These are phyloP conservation scores for Strobilomyces echinocephalus DNA, from an alignment of 768 basidiomycete species.

Conservation along the genomic window DNA sequence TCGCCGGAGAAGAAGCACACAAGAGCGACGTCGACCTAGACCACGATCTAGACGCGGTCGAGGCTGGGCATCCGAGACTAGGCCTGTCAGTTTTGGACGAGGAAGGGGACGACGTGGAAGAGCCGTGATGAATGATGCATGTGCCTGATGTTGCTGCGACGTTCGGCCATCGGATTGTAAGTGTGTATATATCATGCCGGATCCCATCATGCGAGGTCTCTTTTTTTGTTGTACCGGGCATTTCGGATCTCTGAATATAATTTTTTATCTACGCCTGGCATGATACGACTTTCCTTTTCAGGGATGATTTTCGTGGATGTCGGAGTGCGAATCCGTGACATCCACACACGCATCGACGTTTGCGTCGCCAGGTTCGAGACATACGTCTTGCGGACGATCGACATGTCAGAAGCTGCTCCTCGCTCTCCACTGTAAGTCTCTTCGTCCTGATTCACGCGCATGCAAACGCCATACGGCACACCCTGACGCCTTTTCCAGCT, in stretches of 20 bases:
- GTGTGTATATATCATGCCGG: slow-evolving; percentile 6
- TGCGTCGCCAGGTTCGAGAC: too few species aligned
- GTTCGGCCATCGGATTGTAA: not conserved
- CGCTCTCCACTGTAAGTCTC: slow-evolving; percentile 41
- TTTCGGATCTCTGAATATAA: not conserved
- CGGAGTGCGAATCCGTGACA: slow-evolving; percentile 20
- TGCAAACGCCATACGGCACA: not conserved
- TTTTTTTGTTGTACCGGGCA: not conserved
- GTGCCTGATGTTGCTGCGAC: not conserved
- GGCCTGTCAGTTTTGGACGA: slow-evolving; percentile 27
- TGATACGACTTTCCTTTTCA: slow-evolving; percentile 11
- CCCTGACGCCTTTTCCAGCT: slow-evolving; percentile 32
- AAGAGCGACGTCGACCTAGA: slow-evolving; percentile 25
- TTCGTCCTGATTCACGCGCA: not conserved
- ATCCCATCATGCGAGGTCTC: slow-evolving; percentile 6
- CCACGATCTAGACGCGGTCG: slow-evolving; percentile 29
- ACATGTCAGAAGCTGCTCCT: slow-evolving; percentile 19
- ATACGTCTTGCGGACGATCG: not conserved
- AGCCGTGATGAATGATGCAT: slow-evolving; percentile 3
- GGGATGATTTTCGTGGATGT: slow-evolving; percentile 24
- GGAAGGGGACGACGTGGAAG: slow-evolving; percentile 32
- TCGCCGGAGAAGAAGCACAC: slow-evolving; percentile 22
- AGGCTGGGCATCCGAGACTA: slow-evolving; percentile 17
- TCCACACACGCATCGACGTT: too few species aligned
- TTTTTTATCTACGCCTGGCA: not conserved